Conservation (phyloP, 2,329 filamentous ascomycete genomes). For the Clonostachys byssicola region DNA sequence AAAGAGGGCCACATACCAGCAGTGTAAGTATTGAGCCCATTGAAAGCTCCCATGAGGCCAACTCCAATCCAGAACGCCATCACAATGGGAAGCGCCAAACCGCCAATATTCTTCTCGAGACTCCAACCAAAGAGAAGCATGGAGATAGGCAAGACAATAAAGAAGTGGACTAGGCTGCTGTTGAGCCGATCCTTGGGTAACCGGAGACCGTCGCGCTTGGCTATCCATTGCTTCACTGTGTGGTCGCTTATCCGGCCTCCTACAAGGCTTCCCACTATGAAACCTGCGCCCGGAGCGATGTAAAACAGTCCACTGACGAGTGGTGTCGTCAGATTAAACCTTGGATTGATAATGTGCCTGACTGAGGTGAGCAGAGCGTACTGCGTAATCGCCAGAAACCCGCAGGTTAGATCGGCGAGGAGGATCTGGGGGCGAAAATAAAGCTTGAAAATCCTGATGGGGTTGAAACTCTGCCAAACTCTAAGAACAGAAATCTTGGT, state of each 20-base stretch:
- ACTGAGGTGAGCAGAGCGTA: conserved; percentile 59
- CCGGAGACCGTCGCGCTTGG: conserved; percentile 22
- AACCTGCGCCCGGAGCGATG: conserved; percentile 63
- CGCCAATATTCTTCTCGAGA: conserved; percentile 20
- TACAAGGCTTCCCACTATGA: conserved; percentile 59
- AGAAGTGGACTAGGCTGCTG: conserved; percentile 18
- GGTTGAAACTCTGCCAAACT: conserved; percentile 9
- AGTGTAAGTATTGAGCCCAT: conserved; percentile 30
- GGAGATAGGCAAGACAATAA: conserved; percentile 20
- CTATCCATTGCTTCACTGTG: conserved; percentile 30
- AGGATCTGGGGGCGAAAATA: conserved; percentile 12
- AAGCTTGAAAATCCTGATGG: conserved; percentile 14
- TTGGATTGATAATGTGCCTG: conserved; percentile 63
- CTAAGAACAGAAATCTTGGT: background rate
- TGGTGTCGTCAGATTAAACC: conserved; percentile 60
- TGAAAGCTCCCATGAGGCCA: conserved; percentile 29
- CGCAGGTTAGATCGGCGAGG: conserved; percentile 13
- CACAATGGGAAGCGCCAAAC: conserved; percentile 25
- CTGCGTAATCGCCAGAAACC: conserved; percentile 15
- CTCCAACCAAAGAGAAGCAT: conserved; percentile 28
- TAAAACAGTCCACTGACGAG: conserved; percentile 65
- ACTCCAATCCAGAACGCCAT: conserved; percentile 22
- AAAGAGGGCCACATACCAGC: conserved; percentile 17
- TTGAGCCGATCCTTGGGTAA: conserved; percentile 23
- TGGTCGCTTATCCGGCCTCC: conserved; percentile 47